Evolutionary conservation across 768 basidiomycete species (phyloP).

Genomic region (Nidularia sp.): DNA sequence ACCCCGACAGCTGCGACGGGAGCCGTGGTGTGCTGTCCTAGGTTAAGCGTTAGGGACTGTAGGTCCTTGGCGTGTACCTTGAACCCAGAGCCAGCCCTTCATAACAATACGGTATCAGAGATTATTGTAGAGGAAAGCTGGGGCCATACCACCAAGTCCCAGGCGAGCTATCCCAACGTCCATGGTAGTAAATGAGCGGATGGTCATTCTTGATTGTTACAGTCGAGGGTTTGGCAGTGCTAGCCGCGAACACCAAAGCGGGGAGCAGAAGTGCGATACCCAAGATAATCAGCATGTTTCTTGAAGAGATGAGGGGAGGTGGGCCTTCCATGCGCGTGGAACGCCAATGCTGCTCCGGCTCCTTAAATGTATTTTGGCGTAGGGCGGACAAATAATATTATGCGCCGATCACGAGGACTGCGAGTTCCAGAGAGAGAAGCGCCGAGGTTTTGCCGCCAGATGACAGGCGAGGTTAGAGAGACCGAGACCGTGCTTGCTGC

Average conservation of each 20-base stretch:
- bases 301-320: no score
- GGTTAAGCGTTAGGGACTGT: conserved; percentile 33
- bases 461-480: not conserved
- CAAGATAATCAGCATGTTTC: no score
- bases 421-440: not conserved
- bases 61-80: conserved; percentile 44
- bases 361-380: no score
- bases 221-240: not conserved
- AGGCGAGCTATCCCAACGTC: conserved; percentile 47
- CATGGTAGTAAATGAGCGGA: conserved; percentile 43
- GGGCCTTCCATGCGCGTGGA: no score
- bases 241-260: not conserved
- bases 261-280: not conserved
- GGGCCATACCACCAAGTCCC: conserved; percentile 52
- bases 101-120: not conserved
- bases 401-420: not conserved
- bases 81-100: conserved; percentile 53
- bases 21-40: conserved; percentile 44
- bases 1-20: conserved; percentile 44
- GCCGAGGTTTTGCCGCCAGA: not conserved
- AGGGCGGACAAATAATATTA: not conserved
- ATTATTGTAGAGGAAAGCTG: not conserved
- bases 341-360: no score
- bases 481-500: not conserved
- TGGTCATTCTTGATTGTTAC: conserved; percentile 27